Conservation (phyloP, 495 filamentous ascomycete species). For the Neurospora discreta region DNA sequence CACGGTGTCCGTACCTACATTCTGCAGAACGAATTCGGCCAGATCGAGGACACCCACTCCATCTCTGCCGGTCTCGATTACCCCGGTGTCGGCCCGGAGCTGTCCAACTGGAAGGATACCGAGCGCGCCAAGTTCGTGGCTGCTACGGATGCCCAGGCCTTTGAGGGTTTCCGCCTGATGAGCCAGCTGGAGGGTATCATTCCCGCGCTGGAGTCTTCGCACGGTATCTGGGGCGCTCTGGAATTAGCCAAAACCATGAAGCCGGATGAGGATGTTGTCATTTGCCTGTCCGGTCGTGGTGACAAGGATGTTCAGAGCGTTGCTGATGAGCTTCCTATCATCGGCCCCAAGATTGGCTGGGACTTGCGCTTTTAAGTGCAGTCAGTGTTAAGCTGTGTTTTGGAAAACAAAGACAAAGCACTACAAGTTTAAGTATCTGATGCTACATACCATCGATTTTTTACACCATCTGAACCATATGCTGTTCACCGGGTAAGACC, state of each 20-base stretch:
- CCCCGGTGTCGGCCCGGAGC: slow-evolving; percentile 89
- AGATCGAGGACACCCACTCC: slow-evolving; percentile 90
- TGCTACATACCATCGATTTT: background rate
- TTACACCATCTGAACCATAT: background rate
- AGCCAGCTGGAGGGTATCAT: slow-evolving; percentile 90
- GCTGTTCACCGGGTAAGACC: background rate
- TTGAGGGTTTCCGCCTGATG: slow-evolving; percentile 77
- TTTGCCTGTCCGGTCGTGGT: slow-evolving; percentile 83
- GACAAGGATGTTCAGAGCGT: slow-evolving; percentile 99
- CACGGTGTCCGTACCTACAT: slow-evolving; percentile 96
- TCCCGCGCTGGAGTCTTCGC: slow-evolving; percentile 84
- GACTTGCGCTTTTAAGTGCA: slow-evolving; percentile 61
- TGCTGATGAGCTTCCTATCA: slow-evolving; percentile 78
- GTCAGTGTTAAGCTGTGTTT: background rate
- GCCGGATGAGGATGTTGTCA: slow-evolving; percentile 82
- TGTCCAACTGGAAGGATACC: slow-evolving; percentile 84
- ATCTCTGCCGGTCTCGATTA: slow-evolving; percentile 97
- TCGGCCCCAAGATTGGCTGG: slow-evolving; percentile 93
- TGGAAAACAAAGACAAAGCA: background rate
- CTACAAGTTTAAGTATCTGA: background rate
- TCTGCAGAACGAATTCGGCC: slow-evolving; percentile 80
- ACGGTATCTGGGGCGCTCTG: slow-evolving; percentile 82
- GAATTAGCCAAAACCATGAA: slow-evolving; percentile 86
- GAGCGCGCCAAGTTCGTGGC: slow-evolving; percentile 79
- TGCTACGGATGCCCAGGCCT: slow-evolving; percentile 85